Conservation (phyloP, 2,329 filamentous ascomycete species). For the Furcasterigmium sp. region DNA sequence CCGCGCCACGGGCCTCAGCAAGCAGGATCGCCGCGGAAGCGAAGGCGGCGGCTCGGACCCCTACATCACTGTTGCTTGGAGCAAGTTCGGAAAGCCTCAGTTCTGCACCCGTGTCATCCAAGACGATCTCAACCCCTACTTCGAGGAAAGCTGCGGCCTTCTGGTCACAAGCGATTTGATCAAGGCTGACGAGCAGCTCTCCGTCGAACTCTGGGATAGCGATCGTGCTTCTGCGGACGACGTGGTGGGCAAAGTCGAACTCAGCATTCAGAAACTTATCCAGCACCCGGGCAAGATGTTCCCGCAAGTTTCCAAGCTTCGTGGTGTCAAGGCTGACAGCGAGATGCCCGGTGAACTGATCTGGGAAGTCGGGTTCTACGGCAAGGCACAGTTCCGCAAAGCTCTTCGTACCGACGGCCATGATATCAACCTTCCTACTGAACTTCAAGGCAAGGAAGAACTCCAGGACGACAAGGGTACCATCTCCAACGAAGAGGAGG, state of each 20-base stretch:
- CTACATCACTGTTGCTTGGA: slow-evolving; percentile 92
- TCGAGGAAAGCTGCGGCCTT: slow-evolving; percentile 81
- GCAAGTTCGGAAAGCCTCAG: slow-evolving; percentile 95
- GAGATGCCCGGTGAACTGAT: slow-evolving; percentile 90
- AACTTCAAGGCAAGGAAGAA: slow-evolving; percentile 67
- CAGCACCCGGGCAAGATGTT: slow-evolving; percentile 93
- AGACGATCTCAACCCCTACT: slow-evolving; percentile 88
- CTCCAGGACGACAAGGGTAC: slow-evolving; percentile 85
- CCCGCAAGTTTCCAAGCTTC: slow-evolving; percentile 76
- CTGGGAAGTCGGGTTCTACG: slow-evolving; percentile 95
- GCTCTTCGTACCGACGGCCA: slow-evolving; percentile 84
- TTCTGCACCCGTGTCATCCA: slow-evolving; percentile 96
- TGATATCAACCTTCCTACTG: slow-evolving; percentile 69
- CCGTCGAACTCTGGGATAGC: slow-evolving; percentile 93
- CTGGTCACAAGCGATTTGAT: slow-evolving; percentile 85
- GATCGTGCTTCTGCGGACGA: slow-evolving; percentile 90
- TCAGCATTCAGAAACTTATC: slow-evolving; percentile 92
- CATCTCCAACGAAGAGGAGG: slow-evolving; percentile 67
- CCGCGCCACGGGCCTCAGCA: slow-evolving; percentile 80
- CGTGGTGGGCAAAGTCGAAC: slow-evolving; percentile 88
- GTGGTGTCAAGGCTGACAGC: slow-evolving; percentile 76
- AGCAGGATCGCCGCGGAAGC: slow-evolving; percentile 80
- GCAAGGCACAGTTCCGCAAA: slow-evolving; percentile 81
- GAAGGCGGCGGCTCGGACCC: slow-evolving; percentile 86
- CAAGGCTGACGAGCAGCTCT: slow-evolving; percentile 88